Base-by-base conservation (phyloP, 371 early-diverging fungal species). In the Mortierella sp. region DNA sequence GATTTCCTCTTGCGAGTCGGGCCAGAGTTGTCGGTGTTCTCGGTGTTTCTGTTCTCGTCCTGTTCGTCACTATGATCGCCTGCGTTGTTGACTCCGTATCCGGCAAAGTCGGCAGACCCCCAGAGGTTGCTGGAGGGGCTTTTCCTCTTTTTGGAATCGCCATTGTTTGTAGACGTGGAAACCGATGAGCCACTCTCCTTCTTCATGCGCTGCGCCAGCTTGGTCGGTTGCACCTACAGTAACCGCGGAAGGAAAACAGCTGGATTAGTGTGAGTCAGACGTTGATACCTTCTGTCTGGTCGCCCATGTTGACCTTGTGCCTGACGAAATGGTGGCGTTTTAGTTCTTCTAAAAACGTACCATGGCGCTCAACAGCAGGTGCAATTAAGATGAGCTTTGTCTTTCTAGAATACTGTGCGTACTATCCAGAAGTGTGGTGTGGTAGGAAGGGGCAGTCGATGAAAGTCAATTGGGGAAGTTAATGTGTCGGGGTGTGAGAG, bases 201-300 rank as follows among this genome's bases (percentile, higher is more conserved):
- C 50, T 75, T 75, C 75, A 75, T 75, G 19, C 75, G 60, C 14
- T 75, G 75, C 11, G 75, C 63, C 5, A 75, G 26, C 48, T 75
- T 75, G 28, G 47, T 44, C 31, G 48, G 28, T 63, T 75, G 63
- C 48, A 31, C n/a, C 75, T 75, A 50, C 21, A 13, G 72, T 16
- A 24, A 3, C 34, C 42, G n/a, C 2, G n/a, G 5, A 68, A 21
- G 8, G 10, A 42, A 21, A 24, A 2, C 6, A 42, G 24, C 8
- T 9, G 34, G 10, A 68, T 10, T 42, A 24, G 24, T 68, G 21
- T 68, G 38, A 42, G 42, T 38, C 5, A 3, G 42, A 42, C 21
- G 9, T 19, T 34, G 38, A 24, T 55, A 24, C 55, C 2, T 54
- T 21, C 54, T 19, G 3, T 14, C 7, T 63, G 58, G n/a, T 31